phyloP scores from a whole-genome alignment of 805 yeast species.

The Kuraishia piskuri region DNA sequence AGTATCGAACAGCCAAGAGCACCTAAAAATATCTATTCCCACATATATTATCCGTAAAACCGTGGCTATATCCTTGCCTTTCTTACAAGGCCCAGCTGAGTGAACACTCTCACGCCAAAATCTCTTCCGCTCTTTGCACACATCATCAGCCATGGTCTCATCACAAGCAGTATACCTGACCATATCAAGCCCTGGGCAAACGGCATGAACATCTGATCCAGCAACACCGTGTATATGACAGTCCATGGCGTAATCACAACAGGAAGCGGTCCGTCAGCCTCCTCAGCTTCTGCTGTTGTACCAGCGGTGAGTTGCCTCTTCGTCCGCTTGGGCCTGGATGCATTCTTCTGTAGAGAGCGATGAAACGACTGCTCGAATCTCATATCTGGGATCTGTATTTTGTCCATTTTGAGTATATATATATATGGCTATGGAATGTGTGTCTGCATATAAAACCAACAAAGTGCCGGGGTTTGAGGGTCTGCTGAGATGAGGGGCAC shows the following conservation, averaged over 20 bases:
- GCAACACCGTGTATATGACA: conserved; percentile 37
- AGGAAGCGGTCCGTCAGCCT: conserved; percentile 18
- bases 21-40: too few species aligned
- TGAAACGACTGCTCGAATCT: conserved; percentile 58
- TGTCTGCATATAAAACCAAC: too few species aligned
- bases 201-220: conserved; percentile 49
- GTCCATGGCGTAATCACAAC: conserved; percentile 33
- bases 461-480: neutral
- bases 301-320: neutral
- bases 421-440: neutral
- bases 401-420: conserved; percentile 1
- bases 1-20: too few species aligned
- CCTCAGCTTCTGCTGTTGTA: neutral
- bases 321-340: conserved; percentile 10
- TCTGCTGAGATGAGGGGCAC: too few species aligned
- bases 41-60: neutral
- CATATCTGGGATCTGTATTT: conserved; percentile 44
- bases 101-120: conserved; percentile 12
- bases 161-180: conserved; percentile 25
- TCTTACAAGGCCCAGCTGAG: conserved; percentile 1
- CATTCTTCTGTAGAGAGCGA: conserved; percentile 23
- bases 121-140: conserved; percentile 15
- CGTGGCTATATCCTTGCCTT: neutral
- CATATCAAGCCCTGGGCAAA: conserved; percentile 45
- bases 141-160: conserved; percentile 25